A percentile compares a stretch with the other conserved stretches of the same genome.
These are phyloP conservation scores for Trypanosoma lewisi DNA, from an alignment of 208 protist genomes.

Conservation along the genomic window DNA sequence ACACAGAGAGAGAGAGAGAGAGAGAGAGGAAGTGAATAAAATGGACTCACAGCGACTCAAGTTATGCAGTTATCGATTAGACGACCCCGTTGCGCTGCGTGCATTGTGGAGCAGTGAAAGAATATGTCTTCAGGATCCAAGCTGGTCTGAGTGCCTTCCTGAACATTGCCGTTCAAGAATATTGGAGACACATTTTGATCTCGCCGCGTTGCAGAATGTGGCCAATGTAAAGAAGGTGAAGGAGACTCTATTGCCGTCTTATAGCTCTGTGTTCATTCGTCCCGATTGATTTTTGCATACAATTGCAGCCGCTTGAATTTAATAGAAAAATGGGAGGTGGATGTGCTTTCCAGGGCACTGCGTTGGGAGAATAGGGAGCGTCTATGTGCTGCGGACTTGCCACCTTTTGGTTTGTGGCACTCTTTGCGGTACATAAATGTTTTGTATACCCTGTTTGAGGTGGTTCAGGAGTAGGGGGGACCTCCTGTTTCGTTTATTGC, in stretches of 20 bases:
- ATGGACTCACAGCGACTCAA: neutral
- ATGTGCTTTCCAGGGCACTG: conserved; percentile 5
- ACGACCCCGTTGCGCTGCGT: neutral
- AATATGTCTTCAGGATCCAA: neutral
- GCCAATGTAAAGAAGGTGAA: neutral
- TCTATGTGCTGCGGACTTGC: neutral
- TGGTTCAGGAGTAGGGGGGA: neutral
- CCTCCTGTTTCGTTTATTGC: conserved; percentile 7
- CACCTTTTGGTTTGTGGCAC: neutral
- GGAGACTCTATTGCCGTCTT: neutral
- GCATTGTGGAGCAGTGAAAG: neutral
- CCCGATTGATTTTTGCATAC: conserved; percentile 6
- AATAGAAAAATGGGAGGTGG: neutral
- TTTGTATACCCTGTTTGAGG: conserved; percentile 8
- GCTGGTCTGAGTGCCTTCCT: neutral
- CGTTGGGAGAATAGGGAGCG: neutral
- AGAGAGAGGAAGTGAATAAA: neutral
- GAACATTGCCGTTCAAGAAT: neutral
- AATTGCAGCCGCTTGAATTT: neutral
- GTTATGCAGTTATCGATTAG: neutral
- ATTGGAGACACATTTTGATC: neutral
- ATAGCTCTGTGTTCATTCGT: neutral
- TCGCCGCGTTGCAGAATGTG: conserved; percentile 14
- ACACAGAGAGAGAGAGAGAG: neutral
- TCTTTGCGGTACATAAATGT: neutral